Percentiles rank a stretch among this genome's conserved stretches.
Evolutionary conservation across 164 flowering plant species (phyloP).

Genomic region (Warburgia ugandensis): DNA sequence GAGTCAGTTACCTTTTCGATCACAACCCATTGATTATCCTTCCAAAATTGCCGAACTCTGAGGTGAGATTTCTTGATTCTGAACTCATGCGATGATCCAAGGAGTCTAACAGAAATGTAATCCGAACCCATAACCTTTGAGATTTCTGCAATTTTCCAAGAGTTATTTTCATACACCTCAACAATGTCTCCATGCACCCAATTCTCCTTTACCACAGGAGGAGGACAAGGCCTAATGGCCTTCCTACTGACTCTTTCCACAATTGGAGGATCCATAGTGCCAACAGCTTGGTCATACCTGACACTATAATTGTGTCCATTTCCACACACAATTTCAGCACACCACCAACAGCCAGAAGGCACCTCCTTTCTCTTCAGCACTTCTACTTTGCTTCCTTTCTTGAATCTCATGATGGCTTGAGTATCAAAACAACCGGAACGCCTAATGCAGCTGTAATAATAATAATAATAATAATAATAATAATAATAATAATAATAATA

Average conservation of each 20-base stretch:
- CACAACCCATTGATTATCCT: slow-evolving; percentile 42
- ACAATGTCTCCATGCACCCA: slow-evolving; percentile 61
- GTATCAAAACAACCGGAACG: slow-evolving; percentile 5
- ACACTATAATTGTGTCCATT: slow-evolving; percentile 66
- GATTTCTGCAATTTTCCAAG: slow-evolving; percentile 70
- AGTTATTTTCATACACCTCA: slow-evolving; percentile 57
- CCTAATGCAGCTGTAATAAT: no score
- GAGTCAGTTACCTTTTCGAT: slow-evolving; percentile 39
- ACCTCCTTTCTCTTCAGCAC: slow-evolving; percentile 45
- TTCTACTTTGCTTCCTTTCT: slow-evolving; percentile 63
- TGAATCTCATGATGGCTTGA: slow-evolving; percentile 49
- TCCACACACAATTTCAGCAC: slow-evolving; percentile 59
- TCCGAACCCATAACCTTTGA: slow-evolving; percentile 27
- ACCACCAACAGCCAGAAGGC: slow-evolving; percentile 61
- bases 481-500: no score
- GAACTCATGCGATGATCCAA: slow-evolving; percentile 35
- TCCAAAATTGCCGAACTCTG: slow-evolving; percentile 42
- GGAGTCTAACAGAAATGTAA: slow-evolving; percentile 28
- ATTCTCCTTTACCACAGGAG: slow-evolving; percentile 21
- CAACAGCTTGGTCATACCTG: slow-evolving; percentile 29
- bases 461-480: no score
- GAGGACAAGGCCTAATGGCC: slow-evolving; percentile 67
- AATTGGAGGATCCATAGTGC: slow-evolving; percentile 8
- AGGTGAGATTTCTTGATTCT: slow-evolving; percentile 22
- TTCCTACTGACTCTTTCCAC: slow-evolving; percentile 56